Base-by-base conservation (phyloP, 164 flowering plant species). In the Amborella trichopoda region DNA sequence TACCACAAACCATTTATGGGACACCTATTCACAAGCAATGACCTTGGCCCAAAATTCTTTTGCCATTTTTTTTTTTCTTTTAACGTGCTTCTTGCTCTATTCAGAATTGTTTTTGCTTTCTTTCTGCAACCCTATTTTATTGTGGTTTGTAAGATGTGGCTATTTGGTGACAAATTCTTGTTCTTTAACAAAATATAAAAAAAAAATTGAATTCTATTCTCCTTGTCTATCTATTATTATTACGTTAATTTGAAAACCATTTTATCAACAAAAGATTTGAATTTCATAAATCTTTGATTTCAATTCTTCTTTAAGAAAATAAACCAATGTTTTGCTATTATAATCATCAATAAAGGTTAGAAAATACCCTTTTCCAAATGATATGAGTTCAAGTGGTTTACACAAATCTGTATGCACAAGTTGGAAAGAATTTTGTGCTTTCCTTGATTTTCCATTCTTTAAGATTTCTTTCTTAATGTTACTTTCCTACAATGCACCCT, bases 401-500 rank as follows among this genome's bases (percentile, higher is more conserved):
- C 46, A 54, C 6, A 59, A 39, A 24, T 55, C 56, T 2, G 48
- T 44, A 34, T 49, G 56, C 6, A 60, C 51, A 17, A 54, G 3
- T 19, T 61, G 36, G 19, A 55, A 25, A 10, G 12, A n/a, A 10
- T 46, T 22, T 20, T 23, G 17, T 9, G 65, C 55, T 33, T 59
- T 54, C 54, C 44, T 47, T n/a, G n/a, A n/a, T n/a, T n/a, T n/a
- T n/a, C n/a, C n/a, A n/a, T n/a, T n/a, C n/a, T n/a, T n/a, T n/a
- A 9, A 46, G 6, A 12, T 40, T 44, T 12, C 26, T 46, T 48
- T 27, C 13, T 52, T 16, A 23, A 41, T 25, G 28, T 50, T 53
- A 3, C 26, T 51, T 45, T 45, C 52, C 46, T 57, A 62, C 13
- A 56, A 23, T n/a, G n/a, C n/a, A n/a, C n/a, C n/a, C n/a, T n/a